A percentile compares a stretch with the other conserved stretches of the same genome.
These are phyloP conservation scores for Lepidium sativum DNA, from an alignment of 345 rosid genomes.

Conservation along the genomic window DNA sequence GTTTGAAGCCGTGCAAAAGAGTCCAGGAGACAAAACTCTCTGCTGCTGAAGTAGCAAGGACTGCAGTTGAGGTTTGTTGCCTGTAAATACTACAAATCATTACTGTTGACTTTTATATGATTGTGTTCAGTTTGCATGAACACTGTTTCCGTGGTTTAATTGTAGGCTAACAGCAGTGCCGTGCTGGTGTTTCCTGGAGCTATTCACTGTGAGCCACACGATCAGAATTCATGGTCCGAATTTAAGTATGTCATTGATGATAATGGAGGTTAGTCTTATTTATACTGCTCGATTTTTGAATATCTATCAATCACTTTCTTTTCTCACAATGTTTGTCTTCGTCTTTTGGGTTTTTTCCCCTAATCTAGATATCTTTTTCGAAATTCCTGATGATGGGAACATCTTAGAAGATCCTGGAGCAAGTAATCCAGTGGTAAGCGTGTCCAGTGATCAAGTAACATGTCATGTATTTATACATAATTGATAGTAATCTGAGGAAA, in stretches of 20 bases:
- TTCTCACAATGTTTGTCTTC: slow-evolving; percentile 5
- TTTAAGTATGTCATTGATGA: slow-evolving; percentile 77
- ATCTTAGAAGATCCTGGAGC: slow-evolving; percentile 82
- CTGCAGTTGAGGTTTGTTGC: slow-evolving; percentile 64
- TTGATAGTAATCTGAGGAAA: not conserved
- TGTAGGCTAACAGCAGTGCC: slow-evolving; percentile 66
- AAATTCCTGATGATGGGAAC: slow-evolving; percentile 65
- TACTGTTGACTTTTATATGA: not conserved
- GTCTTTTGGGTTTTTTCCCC: not conserved
- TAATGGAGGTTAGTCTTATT: slow-evolving; percentile 63
- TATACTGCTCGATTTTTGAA: not conserved
- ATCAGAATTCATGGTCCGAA: slow-evolving; percentile 77
- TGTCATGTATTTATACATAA: not conserved
- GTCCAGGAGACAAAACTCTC: slow-evolving; percentile 61
- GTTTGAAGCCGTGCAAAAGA: slow-evolving; percentile 49
- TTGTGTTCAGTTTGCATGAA: not conserved
- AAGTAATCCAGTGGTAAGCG: slow-evolving; percentile 86
- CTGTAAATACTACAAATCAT: not conserved
- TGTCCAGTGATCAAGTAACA: slow-evolving; percentile 18
- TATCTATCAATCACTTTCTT: not conserved
- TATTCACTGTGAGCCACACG: slow-evolving; percentile 82
- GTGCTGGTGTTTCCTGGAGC: slow-evolving; percentile 80
- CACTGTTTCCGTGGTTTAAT: not conserved
- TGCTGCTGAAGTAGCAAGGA: slow-evolving; percentile 74
- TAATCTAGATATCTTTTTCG: slow-evolving; percentile 70